Evolutionary conservation across 2,329 filamentous ascomycete species (phyloP).

Genomic region (Trichoderma cornu-damae): DNA sequence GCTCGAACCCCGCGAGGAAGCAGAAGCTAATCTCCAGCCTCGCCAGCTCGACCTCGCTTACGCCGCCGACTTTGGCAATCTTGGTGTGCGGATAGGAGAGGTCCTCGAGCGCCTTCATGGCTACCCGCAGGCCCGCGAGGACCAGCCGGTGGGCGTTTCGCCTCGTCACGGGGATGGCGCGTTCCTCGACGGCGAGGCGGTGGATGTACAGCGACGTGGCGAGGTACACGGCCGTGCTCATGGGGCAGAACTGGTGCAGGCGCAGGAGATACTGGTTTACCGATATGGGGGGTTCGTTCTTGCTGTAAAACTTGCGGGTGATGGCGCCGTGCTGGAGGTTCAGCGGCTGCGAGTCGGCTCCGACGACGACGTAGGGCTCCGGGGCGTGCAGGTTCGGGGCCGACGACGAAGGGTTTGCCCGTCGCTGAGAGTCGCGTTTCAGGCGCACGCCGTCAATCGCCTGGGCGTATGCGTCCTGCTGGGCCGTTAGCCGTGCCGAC

Average conservation of each 20-base stretch:
- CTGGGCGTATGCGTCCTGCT: constrained; percentile 22
- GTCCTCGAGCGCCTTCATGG: constrained; percentile 94
- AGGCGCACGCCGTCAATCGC: constrained; percentile 53
- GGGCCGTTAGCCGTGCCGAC: constrained; percentile 26
- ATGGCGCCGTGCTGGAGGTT: constrained; percentile 79
- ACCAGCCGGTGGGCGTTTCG: constrained; percentile 83
- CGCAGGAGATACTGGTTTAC: constrained; percentile 80
- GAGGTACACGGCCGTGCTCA: constrained; percentile 90
- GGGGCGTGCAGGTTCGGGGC: constrained; percentile 29
- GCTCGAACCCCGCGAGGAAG: constrained; percentile 78
- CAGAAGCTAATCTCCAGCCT: constrained; percentile 85
- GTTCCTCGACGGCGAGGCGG: constrained; percentile 70
- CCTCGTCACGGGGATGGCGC: constrained; percentile 71
- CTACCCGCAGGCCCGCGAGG: constrained; percentile 76
- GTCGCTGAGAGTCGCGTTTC: constrained; percentile 31
- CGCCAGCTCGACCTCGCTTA: constrained; percentile 74
- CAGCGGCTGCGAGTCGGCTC: constrained; percentile 66
- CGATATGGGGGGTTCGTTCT: constrained; percentile 74
- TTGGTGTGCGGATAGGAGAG: constrained; percentile 78
- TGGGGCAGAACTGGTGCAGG: constrained; percentile 85
- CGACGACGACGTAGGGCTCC: constrained; percentile 54
- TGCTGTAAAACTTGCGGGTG: constrained; percentile 89
- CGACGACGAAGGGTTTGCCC: constrained; percentile 19
- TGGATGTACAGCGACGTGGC: constrained; percentile 85
- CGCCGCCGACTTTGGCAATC: constrained; percentile 82